phyloP scores from a whole-genome alignment of 2,329 filamentous ascomycete species.

The Thielaviopsis euricoi region DNA sequence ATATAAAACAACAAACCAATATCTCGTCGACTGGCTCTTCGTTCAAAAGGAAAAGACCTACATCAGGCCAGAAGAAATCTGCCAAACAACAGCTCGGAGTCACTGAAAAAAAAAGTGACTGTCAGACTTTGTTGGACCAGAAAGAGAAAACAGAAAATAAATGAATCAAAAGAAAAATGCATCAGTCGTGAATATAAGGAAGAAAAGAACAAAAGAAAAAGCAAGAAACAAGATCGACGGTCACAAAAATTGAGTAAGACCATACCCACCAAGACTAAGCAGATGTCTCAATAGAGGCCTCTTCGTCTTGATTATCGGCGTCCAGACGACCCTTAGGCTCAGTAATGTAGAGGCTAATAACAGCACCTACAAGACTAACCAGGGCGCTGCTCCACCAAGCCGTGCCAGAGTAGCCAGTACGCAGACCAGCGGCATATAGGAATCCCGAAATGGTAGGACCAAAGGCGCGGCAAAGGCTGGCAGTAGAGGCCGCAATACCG shows the following conservation, averaged over 20 bases:
- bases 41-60: background rate
- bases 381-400: constrained; percentile 85
- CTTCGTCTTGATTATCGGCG: constrained; percentile 24
- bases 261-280: background rate
- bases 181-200: constrained; percentile 1
- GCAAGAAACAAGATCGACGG: constrained; percentile 3
- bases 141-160: background rate
- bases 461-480: constrained; percentile 73
- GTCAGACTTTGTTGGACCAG: no score
- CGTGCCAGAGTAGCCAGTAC: constrained; percentile 67
- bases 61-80: no score
- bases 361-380: constrained; percentile 57
- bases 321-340: constrained; percentile 33
- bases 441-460: constrained; percentile 78
- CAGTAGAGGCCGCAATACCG: constrained; percentile 78
- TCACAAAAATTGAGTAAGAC: background rate
- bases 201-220: constrained; percentile 5
- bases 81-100: no score
- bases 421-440: constrained; percentile 65
- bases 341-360: constrained; percentile 60
- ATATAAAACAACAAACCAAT: background rate
- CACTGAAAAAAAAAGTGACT: no score
- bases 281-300: constrained; percentile 15
- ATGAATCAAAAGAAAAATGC: background rate
- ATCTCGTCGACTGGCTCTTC: no score